Conservation (phyloP, 2,329 filamentous ascomycete species). For the Aspergillus chevalieri region DNA sequence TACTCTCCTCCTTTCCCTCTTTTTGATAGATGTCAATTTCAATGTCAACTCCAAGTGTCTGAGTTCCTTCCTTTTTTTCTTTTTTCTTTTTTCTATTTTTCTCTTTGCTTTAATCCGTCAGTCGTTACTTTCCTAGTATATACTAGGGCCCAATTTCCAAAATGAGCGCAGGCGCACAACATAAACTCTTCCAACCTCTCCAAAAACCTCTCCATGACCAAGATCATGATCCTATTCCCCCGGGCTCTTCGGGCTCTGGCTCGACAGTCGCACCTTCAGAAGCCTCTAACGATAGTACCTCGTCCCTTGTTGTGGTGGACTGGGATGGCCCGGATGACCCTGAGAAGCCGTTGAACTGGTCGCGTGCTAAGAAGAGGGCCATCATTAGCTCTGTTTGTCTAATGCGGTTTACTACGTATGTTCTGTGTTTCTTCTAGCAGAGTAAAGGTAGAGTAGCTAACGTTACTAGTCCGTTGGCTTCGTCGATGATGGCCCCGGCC, state of each 20-base stretch:
- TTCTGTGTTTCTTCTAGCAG: neutral
- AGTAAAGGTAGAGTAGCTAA: neutral
- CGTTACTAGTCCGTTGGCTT: conserved; percentile 2
- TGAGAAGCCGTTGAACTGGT: conserved; percentile 6
- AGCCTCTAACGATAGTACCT: neutral
- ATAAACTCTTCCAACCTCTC: too few relatives aligned
- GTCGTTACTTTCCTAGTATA: neutral
- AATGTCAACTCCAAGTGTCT: neutral
- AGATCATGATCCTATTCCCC: neutral
- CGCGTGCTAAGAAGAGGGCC: conserved; percentile 1
- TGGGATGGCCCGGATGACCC: conserved; percentile 7
- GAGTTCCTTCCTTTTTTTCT: neutral
- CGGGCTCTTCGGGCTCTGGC: neutral
- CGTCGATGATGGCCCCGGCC: conserved; percentile 7
- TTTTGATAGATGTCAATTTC: too few relatives aligned
- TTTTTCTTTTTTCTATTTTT: neutral
- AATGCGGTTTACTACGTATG: conserved; percentile 5
- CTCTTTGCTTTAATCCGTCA: neutral
- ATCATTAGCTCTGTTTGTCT: conserved; percentile 2
- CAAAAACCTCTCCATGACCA: neutral
- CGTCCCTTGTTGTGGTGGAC: neutral
- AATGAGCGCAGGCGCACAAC: too few relatives aligned
- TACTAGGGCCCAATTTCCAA: too few relatives aligned
- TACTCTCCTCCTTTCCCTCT: too few relatives aligned
- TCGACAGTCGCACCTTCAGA: neutral